phyloP scores from a whole-genome alignment of 768 basidiomycete genomes.

The Plicaturopsis crispa region DNA sequence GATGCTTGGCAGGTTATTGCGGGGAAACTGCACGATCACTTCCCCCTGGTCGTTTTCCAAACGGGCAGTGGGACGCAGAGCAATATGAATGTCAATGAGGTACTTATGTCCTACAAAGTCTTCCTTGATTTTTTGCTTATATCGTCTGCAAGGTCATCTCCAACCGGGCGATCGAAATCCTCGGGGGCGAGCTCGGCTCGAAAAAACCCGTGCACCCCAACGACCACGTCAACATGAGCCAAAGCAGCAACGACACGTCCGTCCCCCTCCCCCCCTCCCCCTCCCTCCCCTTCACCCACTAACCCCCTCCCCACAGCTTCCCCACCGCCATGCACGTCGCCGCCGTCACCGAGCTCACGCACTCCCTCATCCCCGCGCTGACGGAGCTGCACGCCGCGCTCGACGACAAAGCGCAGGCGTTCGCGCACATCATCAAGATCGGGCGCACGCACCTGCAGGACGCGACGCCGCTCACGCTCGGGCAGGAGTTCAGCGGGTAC shows the following conservation, averaged over 20 bases:
- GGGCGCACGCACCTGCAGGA: conserved; percentile 98
- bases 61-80: conserved; percentile 98
- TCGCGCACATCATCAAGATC: conserved; percentile 94
- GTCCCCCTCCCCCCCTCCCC: conserved; percentile 18
- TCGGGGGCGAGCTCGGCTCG: conserved; percentile 91
- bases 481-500: conserved; percentile 98
- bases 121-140: background rate
- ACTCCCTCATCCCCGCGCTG: conserved; percentile 78
- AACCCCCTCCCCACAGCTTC: conserved; percentile 48
- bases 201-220: conserved; percentile 99
- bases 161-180: conserved; percentile 94
- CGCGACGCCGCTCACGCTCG: conserved; percentile 94
- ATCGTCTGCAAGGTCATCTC: conserved; percentile 71
- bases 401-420: conserved; percentile 72
- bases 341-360: conserved; percentile 81
- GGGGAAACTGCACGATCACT: conserved; percentile 90
- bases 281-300: background rate
- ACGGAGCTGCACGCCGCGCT: conserved; percentile 79
- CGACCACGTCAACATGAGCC: conserved; percentile 99
- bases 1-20: conserved; percentile 74
- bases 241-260: conserved; percentile 97
- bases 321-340: conserved; percentile 99
- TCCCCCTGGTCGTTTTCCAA: conserved; percentile 98
- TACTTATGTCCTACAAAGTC: conserved; percentile 16
- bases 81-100: conserved; percentile 99